phyloP scores from a whole-genome alignment of 306 rosid genomes.

The Potentilla sterilis region DNA sequence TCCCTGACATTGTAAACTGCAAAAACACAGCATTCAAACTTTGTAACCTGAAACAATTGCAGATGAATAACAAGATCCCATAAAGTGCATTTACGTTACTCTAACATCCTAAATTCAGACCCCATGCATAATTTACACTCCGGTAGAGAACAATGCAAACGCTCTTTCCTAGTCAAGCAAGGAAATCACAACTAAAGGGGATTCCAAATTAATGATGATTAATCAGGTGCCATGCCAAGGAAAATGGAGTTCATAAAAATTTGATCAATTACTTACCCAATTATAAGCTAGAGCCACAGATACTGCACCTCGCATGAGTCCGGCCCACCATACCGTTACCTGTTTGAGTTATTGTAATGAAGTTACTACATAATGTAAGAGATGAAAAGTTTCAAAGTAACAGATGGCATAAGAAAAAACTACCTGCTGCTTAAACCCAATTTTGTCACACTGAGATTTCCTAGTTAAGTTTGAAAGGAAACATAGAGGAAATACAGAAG shows the following conservation, averaged over 20 bases:
- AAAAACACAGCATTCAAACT: constrained; percentile 8
- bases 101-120: background rate
- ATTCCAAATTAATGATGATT: background rate
- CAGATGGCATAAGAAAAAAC: background rate
- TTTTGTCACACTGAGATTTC: constrained; percentile 41
- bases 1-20: constrained; percentile 58
- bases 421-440: constrained; percentile 61
- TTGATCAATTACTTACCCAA: constrained; percentile 34
- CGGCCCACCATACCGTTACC: constrained; percentile 70
- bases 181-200: background rate
- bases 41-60: background rate
- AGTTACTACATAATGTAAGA: background rate
- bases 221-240: background rate
- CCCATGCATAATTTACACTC: background rate
- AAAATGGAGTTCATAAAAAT: background rate
- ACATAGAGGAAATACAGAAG: constrained; percentile 61
- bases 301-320: constrained; percentile 69
- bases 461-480: constrained; percentile 44
- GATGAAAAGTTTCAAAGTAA: constrained; percentile 1
- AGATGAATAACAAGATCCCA: background rate
- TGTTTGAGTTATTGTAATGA: constrained; percentile 24
- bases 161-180: background rate
- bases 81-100: background rate
- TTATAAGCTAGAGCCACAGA: constrained; percentile 63
- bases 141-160: background rate